Evolutionary conservation across 768 basidiomycete species (phyloP).

Genomic region (Leccinum aurantiacum): DNA sequence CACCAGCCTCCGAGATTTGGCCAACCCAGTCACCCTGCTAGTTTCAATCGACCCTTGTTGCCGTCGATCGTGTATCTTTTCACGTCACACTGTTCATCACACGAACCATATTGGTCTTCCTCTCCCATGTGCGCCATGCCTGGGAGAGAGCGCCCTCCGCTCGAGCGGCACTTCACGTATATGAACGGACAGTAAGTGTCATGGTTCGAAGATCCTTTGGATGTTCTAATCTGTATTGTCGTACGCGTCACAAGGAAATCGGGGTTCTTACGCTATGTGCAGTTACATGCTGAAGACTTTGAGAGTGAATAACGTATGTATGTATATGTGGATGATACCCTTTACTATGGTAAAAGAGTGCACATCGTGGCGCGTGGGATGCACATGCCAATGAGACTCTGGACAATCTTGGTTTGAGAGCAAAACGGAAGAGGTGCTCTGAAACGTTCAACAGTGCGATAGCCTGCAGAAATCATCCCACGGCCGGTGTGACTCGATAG

Average conservation of each 20-base stretch:
- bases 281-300: slow-evolving; percentile 40
- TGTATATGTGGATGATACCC: slow-evolving; percentile 1
- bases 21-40: slow-evolving; percentile 3
- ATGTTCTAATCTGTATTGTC: slow-evolving; percentile 3
- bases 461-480: no score
- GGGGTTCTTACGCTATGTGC: slow-evolving; percentile 40
- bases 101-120: slow-evolving; percentile 41
- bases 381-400: no score
- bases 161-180: slow-evolving; percentile 31
- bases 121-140: slow-evolving; percentile 30
- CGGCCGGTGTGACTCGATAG: no score
- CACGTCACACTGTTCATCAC: slow-evolving; percentile 34
- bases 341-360: neutral
- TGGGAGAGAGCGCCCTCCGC: slow-evolving; percentile 17
- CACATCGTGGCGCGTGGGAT: neutral
- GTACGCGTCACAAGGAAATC: slow-evolving; percentile 25
- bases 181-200: slow-evolving; percentile 32
- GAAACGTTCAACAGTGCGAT: no score
- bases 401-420: no score
- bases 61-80: slow-evolving; percentile 44
- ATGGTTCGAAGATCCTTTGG: neutral
- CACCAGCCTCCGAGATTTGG: slow-evolving; percentile 16
- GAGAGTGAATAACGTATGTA: slow-evolving; percentile 9
- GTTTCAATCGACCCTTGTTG: slow-evolving; percentile 26
- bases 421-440: no score